These are phyloP conservation scores for Rhodomyrtus tomentosa DNA, from an alignment of 345 rosid genomes.

Conservation along the genomic window DNA sequence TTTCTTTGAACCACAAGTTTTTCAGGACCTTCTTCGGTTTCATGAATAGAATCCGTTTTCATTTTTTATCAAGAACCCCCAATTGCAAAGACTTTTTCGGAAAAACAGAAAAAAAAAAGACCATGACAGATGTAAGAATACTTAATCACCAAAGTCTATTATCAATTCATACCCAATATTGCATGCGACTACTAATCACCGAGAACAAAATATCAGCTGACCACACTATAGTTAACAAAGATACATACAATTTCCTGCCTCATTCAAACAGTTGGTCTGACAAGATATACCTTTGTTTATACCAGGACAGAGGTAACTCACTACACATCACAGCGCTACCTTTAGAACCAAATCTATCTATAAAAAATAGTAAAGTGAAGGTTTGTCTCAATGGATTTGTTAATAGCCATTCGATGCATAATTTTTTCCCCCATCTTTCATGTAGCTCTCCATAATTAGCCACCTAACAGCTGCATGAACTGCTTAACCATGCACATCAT, in stretches of 20 bases:
- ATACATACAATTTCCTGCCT: background rate
- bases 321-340: background rate
- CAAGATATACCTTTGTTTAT: background rate
- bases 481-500: background rate
- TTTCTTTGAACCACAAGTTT: background rate
- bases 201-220: background rate
- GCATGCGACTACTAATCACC: background rate
- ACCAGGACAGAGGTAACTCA: background rate
- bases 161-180: background rate
- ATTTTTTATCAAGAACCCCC: background rate
- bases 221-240: background rate
- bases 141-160: background rate
- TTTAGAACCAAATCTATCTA: background rate
- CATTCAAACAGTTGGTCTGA: background rate
- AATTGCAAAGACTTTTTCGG: background rate
- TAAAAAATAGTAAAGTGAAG: background rate
- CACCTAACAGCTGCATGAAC: background rate
- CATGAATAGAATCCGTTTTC: background rate
- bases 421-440: background rate
- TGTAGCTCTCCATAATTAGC: background rate
- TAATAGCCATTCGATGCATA: background rate
- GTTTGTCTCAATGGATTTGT: background rate
- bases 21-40: background rate
- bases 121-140: background rate
- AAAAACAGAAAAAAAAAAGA: background rate